Evolutionary conservation across 306 rosid species (phyloP).

Genomic region (Glycyrrhiza uralensis): DNA sequence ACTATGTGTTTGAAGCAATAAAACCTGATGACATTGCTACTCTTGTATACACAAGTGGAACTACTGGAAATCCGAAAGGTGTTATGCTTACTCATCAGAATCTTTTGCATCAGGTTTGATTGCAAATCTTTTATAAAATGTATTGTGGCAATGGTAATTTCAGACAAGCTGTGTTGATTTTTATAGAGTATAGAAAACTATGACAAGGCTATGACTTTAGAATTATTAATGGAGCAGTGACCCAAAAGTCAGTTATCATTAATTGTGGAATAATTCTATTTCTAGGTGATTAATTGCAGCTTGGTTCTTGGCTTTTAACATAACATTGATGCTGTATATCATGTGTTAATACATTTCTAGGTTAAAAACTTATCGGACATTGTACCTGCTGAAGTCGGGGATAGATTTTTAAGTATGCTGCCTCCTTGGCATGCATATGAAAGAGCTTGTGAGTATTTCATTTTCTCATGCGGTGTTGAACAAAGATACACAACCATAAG

Average conservation of each 20-base stretch:
- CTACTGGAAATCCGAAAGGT: slow-evolving; percentile 93
- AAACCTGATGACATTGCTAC: slow-evolving; percentile 78
- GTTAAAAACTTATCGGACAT: slow-evolving; percentile 63
- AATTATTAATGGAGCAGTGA: background rate
- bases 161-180: background rate
- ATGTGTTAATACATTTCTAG: slow-evolving; percentile 37
- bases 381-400: slow-evolving; percentile 78
- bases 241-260: background rate
- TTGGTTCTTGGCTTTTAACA: slow-evolving; percentile 20
- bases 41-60: slow-evolving; percentile 88
- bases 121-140: slow-evolving; percentile 17
- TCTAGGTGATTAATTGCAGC: background rate
- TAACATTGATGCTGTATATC: background rate
- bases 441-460: slow-evolving; percentile 87
- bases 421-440: slow-evolving; percentile 99
- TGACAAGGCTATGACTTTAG: background rate
- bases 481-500: slow-evolving; percentile 78
- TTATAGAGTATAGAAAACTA: slow-evolving; percentile 8
- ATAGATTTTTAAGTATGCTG: slow-evolving; percentile 88
- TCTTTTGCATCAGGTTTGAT: slow-evolving; percentile 89
- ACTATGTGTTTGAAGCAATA: slow-evolving; percentile 59
- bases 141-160: slow-evolving; percentile 13
- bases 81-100: slow-evolving; percentile 90
- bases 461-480: slow-evolving; percentile 66
- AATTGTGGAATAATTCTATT: background rate